These are phyloP conservation scores for Sordaria brevicollis DNA, from an alignment of 495 filamentous ascomycete genomes.

Conservation along the genomic window DNA sequence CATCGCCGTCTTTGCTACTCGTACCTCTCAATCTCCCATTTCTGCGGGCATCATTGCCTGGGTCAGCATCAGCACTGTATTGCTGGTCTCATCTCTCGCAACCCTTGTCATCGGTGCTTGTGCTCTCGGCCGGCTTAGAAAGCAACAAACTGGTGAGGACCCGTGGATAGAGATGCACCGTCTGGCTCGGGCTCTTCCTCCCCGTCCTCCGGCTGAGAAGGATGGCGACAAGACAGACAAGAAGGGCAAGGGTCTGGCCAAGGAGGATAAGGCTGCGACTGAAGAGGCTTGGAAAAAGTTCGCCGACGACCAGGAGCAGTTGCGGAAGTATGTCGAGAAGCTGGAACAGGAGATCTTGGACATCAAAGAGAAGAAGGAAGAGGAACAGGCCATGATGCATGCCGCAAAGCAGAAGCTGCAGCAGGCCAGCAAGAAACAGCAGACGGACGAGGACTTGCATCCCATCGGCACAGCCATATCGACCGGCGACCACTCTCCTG, in stretches of 20 bases:
- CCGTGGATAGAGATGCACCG: conserved; percentile 14
- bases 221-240: background rate
- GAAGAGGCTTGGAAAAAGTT: conserved; percentile 9
- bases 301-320: conserved; percentile 2
- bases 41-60: background rate
- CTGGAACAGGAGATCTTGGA: conserved; percentile 8
- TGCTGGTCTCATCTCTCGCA: background rate
- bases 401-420: background rate
- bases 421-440: background rate
- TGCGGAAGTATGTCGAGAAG: conserved; percentile 12
- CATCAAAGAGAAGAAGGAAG: conserved; percentile 2
- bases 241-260: background rate
- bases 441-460: background rate
- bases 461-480: background rate
- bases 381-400: background rate
- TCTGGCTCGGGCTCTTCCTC: conserved; percentile 4
- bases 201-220: background rate
- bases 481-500: background rate
- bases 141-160: background rate
- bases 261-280: background rate
- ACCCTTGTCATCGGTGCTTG: background rate
- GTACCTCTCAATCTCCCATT: conserved; percentile 2
- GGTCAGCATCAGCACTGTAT: conserved; percentile 2
- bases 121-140: background rate
- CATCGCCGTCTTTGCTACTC: conserved; percentile 3